phyloP scores from a whole-genome alignment of 352 stramenopile genomes.

The Pythium volutum region DNA sequence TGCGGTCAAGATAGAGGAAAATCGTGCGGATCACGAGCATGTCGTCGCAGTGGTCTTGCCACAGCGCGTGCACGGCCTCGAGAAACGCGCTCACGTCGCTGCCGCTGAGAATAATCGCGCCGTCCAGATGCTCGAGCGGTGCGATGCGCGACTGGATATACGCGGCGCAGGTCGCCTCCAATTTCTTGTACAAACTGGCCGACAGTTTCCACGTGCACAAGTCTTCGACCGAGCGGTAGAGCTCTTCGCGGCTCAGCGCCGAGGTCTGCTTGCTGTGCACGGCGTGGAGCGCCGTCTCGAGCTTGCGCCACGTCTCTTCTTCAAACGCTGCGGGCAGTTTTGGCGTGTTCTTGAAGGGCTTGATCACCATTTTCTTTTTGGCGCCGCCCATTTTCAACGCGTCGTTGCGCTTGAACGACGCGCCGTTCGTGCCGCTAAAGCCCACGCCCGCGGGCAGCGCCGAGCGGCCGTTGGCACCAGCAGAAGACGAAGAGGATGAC shows the following conservation, averaged over 20 bases:
- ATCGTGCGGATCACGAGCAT: conserved; percentile 93
- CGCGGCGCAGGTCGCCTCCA: conserved; percentile 65
- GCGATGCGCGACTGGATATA: conserved; percentile 64
- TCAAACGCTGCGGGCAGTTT: conserved; percentile 77
- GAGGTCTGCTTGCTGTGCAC: conserved; percentile 72
- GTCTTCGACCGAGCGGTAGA: conserved; percentile 85
- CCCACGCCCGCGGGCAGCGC: conserved; percentile 7
- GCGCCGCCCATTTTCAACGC: conserved; percentile 21
- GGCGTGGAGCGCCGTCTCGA: conserved; percentile 57
- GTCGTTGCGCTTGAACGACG: conserved; percentile 14
- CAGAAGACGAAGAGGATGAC: conserved; percentile 10
- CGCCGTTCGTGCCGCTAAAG: conserved; percentile 14
- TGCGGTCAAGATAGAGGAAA: conserved; percentile 92
- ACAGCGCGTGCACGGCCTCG: conserved; percentile 72
- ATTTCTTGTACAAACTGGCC: conserved; percentile 55
- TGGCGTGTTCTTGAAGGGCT: conserved; percentile 77
- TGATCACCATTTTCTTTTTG: conserved; percentile 86
- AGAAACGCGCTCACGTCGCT: conserved; percentile 75
- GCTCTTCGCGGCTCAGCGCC: conserved; percentile 68
- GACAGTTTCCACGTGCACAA: conserved; percentile 94
- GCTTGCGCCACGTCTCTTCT: conserved; percentile 69
- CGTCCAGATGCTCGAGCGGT: conserved; percentile 41
- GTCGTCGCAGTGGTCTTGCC: conserved; percentile 90
- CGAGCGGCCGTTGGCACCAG: conserved; percentile 15
- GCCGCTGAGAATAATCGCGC: conserved; percentile 17